Conservation (phyloP, 1,284 basidiomycete genomes). For the Ganoderma lucidum region DNA sequence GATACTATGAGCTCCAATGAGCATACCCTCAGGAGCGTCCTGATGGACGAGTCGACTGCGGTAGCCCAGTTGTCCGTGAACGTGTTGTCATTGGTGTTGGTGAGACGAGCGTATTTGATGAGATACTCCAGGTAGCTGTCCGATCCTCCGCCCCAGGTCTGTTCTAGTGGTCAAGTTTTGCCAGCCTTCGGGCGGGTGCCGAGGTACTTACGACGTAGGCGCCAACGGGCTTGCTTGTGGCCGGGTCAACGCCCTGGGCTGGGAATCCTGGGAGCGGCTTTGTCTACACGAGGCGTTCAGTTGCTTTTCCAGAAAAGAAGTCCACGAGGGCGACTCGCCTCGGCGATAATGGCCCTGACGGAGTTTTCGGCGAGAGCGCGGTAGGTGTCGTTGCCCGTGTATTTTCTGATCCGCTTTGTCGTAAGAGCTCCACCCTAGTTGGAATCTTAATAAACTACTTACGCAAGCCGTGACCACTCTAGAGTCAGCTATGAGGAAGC, state of each 20-base stretch:
- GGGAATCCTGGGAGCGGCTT: constrained; percentile 53
- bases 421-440: neutral
- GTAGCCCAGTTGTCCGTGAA: constrained; percentile 72
- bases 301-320: neutral
- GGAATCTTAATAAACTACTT: constrained; percentile 20
- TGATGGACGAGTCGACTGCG: constrained; percentile 76
- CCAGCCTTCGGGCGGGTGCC: too few relatives aligned
- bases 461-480: constrained; percentile 52
- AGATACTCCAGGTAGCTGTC: constrained; percentile 83
- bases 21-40: constrained; percentile 57
- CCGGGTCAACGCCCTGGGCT: constrained; percentile 66
- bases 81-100: constrained; percentile 65
- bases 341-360: constrained; percentile 55
- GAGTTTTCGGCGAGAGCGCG: constrained; percentile 59
- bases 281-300: constrained; percentile 40
- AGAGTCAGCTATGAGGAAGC: constrained; percentile 48
- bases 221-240: constrained; percentile 57
- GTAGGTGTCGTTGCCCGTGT: constrained; percentile 68
- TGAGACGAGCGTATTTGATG: constrained; percentile 75
- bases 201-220: constrained; percentile 63
- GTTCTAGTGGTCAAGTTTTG: neutral
- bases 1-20: neutral
- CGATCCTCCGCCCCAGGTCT: constrained; percentile 76
- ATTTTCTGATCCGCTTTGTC: constrained; percentile 46
- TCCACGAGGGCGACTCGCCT: constrained; percentile 26